Conservation (phyloP, 371 early-diverging fungal genomes). For the Mortierella sp. region DNA sequence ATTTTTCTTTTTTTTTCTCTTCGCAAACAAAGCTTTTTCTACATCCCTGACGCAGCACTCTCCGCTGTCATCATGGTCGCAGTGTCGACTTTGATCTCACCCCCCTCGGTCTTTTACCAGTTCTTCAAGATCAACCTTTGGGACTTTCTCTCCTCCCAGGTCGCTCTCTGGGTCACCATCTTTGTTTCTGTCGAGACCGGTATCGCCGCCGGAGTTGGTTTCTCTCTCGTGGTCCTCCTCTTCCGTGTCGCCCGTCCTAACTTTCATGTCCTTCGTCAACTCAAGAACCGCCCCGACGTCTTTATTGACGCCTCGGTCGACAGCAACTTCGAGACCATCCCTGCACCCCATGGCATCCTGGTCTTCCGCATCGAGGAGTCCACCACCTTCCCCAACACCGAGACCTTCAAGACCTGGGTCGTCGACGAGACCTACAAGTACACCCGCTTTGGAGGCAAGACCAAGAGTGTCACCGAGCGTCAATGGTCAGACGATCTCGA, state of each 20-base stretch:
- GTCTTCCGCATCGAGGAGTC: slow-evolving; percentile 77
- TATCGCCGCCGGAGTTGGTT: slow-evolving; percentile 66
- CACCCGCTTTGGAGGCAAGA: slow-evolving; percentile 45
- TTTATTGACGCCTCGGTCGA: slow-evolving; percentile 44
- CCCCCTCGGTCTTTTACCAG: slow-evolving; percentile 61
- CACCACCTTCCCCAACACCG: slow-evolving; percentile 80
- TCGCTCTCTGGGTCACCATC: slow-evolving; percentile 63
- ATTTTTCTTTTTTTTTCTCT: not conserved
- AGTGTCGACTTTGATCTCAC: slow-evolving; percentile 74
- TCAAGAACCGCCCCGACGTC: slow-evolving; percentile 52
- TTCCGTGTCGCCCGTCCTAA: slow-evolving; percentile 70
- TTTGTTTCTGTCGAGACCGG: slow-evolving; percentile 68
- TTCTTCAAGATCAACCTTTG: slow-evolving; percentile 59
- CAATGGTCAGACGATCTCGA: slow-evolving; percentile 53
- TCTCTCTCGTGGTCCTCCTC: slow-evolving; percentile 66
- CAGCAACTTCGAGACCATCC: slow-evolving; percentile 40
- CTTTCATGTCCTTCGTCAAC: slow-evolving; percentile 44
- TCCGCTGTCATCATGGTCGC: slow-evolving; percentile 85
- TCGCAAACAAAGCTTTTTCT: slow-evolving; percentile 68
- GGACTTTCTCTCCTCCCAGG: slow-evolving; percentile 56
- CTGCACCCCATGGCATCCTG: slow-evolving; percentile 69
- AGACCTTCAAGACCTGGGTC: slow-evolving; percentile 63
- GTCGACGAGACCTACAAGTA: slow-evolving; percentile 60
- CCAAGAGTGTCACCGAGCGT: slow-evolving; percentile 30
- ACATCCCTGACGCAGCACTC: slow-evolving; percentile 83